A percentile compares a stretch with the other conserved stretches of the same genome.
Evolutionary conservation across 2,329 filamentous ascomycete genomes (phyloP).

Genomic region (Scedosporium boydii): DNA sequence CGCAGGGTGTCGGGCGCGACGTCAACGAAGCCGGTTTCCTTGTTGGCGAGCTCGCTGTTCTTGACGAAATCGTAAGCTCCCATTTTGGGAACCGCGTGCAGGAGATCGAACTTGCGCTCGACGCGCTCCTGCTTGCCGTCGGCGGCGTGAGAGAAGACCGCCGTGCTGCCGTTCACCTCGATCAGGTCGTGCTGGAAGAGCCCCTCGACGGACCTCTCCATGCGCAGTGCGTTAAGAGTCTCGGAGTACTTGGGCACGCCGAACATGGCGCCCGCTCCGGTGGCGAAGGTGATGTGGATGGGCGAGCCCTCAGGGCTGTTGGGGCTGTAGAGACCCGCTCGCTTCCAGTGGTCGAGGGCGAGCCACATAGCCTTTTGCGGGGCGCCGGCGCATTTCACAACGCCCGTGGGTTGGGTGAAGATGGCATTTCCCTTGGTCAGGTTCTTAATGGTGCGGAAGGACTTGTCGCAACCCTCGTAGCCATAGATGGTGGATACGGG

Average conservation of each 20-base stretch:
- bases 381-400: constrained; percentile 52
- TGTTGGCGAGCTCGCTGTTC: constrained; percentile 41
- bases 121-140: constrained; percentile 29
- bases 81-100: constrained; percentile 52
- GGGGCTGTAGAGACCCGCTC: constrained; percentile 38
- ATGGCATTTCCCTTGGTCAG: constrained; percentile 41
- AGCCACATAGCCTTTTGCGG: constrained; percentile 56
- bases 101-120: constrained; percentile 38
- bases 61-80: constrained; percentile 44
- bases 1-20: constrained; percentile 42
- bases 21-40: constrained; percentile 44
- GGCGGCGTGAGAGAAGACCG: constrained; percentile 35
- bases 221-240: constrained; percentile 40
- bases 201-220: constrained; percentile 45
- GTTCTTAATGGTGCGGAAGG: constrained; percentile 35
- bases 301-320: constrained; percentile 26
- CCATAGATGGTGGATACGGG: constrained; percentile 48
- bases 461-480: constrained; percentile 46
- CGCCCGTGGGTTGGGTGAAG: constrained; percentile 49
- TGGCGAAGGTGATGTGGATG: constrained; percentile 46
- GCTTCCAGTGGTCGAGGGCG: constrained; percentile 49
- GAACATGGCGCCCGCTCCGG: constrained; percentile 47
- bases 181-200: constrained; percentile 49
- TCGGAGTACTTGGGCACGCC: constrained; percentile 51
- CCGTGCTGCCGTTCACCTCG: constrained; percentile 41